Evolutionary conservation across 2,329 filamentous ascomycete species (phyloP), one percentile per base, ranked within the genome.

Genomic region (Arthrobotrys pseudoclavata): DNA sequence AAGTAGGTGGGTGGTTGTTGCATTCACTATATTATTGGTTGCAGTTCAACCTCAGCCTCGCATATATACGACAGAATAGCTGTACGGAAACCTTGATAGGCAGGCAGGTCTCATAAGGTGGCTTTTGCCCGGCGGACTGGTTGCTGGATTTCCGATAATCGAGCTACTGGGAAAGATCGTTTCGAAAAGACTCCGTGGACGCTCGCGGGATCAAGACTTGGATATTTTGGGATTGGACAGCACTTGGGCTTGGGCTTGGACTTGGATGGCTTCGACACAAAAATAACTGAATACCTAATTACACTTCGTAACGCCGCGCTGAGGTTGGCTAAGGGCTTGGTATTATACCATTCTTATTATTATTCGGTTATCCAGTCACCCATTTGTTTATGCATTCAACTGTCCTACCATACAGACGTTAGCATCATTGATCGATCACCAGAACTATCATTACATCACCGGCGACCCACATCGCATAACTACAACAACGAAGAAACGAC

Each of bases 211-310:
- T 57, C 37, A 20, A 20, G 15, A 37, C 18, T 57, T 57, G 29
- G n/a, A 37, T 57, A 57, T 57, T 57, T 57, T 37, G 52, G 52
- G 52, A n/a, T n/a, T n/a, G n/a, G n/a, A 57, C 29, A 37, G 50
- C 50, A 26, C 42, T 24, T 50, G 47, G 47, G 13, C 47, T 50
- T 13, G 15, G 13, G 15, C 50, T 50, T 50, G 26, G 29, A 22
- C 29, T 31, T 24, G 29, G n/a, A 34, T 57, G 52, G 29, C 29
- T 34, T 57, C 50, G 50, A 53, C 50, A 12, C 24, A 31, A 31
- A 22, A 57, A 57, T 57, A 34, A 22, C 52, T 57, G 15, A 18
- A 15, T 5, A 34, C 6, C 15, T 45, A 45, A 45, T 45, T 45
- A 45, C 42, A 9, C 42, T 24, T 50, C 26, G 18, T 50, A 20